Evolutionary conservation across 257 asterid genomes (phyloP).

Genomic region (Nicotiana benthamiana): DNA sequence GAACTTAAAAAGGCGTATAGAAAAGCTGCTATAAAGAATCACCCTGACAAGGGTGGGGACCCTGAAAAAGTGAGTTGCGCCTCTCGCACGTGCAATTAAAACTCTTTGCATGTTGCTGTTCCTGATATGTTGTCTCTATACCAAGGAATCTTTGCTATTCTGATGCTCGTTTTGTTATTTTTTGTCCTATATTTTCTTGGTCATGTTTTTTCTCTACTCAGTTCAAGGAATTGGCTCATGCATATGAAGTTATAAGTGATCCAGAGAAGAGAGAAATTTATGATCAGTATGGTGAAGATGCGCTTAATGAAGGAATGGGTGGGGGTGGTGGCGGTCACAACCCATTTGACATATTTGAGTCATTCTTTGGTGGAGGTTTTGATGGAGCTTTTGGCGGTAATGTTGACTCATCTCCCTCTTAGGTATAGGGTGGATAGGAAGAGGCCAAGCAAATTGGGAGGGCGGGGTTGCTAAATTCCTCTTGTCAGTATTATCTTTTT

Average conservation of each 20-base stretch:
- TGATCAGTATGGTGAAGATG: conserved; percentile 54
- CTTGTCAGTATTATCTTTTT: not conserved
- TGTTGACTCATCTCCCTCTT: not conserved
- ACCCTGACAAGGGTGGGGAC: conserved; percentile 60
- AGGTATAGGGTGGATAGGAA: not conserved
- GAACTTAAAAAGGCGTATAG: conserved; percentile 50
- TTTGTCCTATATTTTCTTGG: not conserved
- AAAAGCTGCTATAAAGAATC: conserved; percentile 50
- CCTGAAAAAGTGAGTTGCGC: conserved; percentile 36
- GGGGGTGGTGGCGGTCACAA: conserved; percentile 34
- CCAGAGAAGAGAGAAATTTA: conserved; percentile 43
- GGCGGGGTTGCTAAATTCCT: not conserved
- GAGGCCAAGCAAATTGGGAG: not conserved
- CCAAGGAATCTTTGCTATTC: not conserved
- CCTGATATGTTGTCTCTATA: not conserved
- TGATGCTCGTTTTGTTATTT: not conserved
- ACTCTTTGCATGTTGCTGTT: not conserved
- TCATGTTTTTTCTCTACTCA: conserved; percentile 10
- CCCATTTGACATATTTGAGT: conserved; percentile 42
- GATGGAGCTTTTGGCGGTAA: conserved; percentile 14
- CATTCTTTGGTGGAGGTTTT: conserved; percentile 33
- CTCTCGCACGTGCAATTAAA: not conserved
- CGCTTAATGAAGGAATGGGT: conserved; percentile 40
- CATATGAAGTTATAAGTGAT: conserved; percentile 48
- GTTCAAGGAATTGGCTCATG: conserved; percentile 56